These are phyloP conservation scores for Vigna hirtella DNA, from an alignment of 306 rosid genomes.

Conservation along the genomic window DNA sequence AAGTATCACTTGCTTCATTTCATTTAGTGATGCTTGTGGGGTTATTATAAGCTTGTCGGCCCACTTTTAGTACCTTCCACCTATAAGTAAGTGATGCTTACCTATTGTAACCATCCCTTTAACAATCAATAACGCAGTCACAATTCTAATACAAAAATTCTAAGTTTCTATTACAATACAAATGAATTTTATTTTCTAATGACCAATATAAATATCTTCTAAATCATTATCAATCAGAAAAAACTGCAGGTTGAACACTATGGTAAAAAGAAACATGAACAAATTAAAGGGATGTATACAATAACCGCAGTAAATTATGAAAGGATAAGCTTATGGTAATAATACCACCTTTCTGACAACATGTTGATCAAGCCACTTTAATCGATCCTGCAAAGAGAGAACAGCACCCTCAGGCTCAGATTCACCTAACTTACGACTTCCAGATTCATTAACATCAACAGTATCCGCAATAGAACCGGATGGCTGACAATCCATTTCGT, in stretches of 20 bases:
- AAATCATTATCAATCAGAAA: slow-evolving; percentile 18
- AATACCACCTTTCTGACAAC: slow-evolving; percentile 66
- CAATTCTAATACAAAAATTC: too few relatives aligned
- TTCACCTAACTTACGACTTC: slow-evolving; percentile 62
- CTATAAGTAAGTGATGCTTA: too few relatives aligned
- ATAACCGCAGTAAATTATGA: slow-evolving; percentile 7
- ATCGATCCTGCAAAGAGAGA: slow-evolving; percentile 65
- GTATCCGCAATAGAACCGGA: slow-evolving; percentile 62
- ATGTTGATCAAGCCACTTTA: slow-evolving; percentile 68
- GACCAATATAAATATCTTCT: neutral
- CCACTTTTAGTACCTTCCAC: too few relatives aligned
- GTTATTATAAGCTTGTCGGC: too few relatives aligned
- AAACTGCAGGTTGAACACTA: neutral
- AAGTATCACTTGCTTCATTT: too few relatives aligned
- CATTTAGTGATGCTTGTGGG: too few relatives aligned
- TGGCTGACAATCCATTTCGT: slow-evolving; percentile 66
- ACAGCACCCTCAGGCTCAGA: slow-evolving; percentile 60
- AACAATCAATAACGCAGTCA: too few relatives aligned
- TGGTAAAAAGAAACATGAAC: slow-evolving; percentile 7
- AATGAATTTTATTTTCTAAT: neutral
- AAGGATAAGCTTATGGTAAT: slow-evolving; percentile 25
- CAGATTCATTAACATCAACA: slow-evolving; percentile 55
- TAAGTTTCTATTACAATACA: too few relatives aligned
- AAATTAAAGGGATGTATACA: neutral
- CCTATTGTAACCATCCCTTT: too few relatives aligned